Evolutionary conservation across 805 yeast species (phyloP).

Genomic region (Hanseniaspora meyeri): DNA sequence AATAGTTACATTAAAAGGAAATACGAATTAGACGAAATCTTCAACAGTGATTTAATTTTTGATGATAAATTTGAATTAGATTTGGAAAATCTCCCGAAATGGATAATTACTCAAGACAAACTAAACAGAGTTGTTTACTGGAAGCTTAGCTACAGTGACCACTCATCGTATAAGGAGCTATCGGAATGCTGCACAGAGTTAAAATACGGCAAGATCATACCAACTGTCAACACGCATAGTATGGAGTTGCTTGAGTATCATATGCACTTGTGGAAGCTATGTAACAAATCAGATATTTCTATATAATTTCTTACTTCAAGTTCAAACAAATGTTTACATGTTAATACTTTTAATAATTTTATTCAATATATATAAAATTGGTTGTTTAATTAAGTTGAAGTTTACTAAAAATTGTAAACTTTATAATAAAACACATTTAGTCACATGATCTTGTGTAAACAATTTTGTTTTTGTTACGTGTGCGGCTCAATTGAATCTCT

Average conservation of each 20-base stretch:
- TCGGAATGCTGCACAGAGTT: conserved; percentile 48
- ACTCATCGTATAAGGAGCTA: conserved; percentile 77
- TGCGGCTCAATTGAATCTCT: not conserved
- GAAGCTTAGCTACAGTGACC: conserved; percentile 82
- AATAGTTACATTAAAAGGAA: conserved; percentile 3
- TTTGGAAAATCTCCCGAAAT: conserved; percentile 22
- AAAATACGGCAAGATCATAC: conserved; percentile 44
- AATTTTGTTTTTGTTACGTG: not conserved
- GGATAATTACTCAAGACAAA: conserved; percentile 24
- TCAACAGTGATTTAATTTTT: conserved; percentile 16
- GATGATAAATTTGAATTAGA: conserved; percentile 15
- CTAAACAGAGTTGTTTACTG: conserved; percentile 36
- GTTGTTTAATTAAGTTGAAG: too few species aligned
- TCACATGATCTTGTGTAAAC: not conserved
- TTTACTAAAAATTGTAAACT: too few species aligned
- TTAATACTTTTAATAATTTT: not conserved
- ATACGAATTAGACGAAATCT: not conserved
- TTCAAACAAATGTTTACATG: not conserved
- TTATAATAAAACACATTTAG: not conserved
- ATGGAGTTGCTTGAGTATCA: conserved; percentile 23
- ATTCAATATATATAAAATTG: too few species aligned
- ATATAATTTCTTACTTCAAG: not conserved
- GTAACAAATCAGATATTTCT: not conserved
- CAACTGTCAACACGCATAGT: conserved; percentile 49
- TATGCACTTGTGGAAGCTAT: conserved; percentile 27